These are phyloP conservation scores for Cladosporium sphaerospermum DNA, from an alignment of 2,329 filamentous ascomycete species.

Conservation along the genomic window DNA sequence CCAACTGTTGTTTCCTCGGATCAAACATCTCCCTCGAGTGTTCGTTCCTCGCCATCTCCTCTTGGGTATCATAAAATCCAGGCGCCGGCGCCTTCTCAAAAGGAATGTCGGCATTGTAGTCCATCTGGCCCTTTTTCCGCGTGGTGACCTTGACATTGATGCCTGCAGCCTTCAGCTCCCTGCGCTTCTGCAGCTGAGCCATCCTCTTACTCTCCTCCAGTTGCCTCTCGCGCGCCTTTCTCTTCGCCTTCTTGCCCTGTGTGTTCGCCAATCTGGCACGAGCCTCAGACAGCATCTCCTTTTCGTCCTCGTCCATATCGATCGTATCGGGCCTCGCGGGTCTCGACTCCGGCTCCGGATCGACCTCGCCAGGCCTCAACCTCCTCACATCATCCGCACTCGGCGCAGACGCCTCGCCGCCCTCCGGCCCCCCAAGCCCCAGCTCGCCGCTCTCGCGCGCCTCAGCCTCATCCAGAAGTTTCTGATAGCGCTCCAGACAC, in stretches of 20 bases:
- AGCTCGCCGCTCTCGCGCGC: constrained; percentile 70
- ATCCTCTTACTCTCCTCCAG: constrained; percentile 88
- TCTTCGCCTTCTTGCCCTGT: constrained; percentile 97
- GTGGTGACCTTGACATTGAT: constrained; percentile 96
- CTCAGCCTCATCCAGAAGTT: constrained; percentile 91
- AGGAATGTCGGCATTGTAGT: constrained; percentile 98
- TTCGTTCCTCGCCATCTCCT: constrained; percentile 78
- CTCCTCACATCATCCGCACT: constrained; percentile 87
- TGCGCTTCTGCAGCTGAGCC: constrained; percentile 85
- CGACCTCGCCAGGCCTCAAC: constrained; percentile 78
- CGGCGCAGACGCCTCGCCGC: constrained; percentile 79
- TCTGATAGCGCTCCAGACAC: constrained; percentile 59
- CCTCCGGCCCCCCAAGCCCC: constrained; percentile 76
- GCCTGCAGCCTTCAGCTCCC: constrained; percentile 93
- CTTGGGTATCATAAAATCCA: constrained; percentile 88
- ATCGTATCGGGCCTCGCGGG: constrained; percentile 94
- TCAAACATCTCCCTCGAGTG: constrained; percentile 79
- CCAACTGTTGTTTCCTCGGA: constrained; percentile 83
- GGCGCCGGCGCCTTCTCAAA: constrained; percentile 86
- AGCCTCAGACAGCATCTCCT: constrained; percentile 98
- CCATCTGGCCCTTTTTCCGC: constrained; percentile 93
- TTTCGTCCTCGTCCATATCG: constrained; percentile 97
- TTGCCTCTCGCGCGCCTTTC: constrained; percentile 91
- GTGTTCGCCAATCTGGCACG: constrained; percentile 94
- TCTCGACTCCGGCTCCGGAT: constrained; percentile 95